Conservation (phyloP, 2,329 filamentous ascomycete species). For the Trichoderma koningiopsis region DNA sequence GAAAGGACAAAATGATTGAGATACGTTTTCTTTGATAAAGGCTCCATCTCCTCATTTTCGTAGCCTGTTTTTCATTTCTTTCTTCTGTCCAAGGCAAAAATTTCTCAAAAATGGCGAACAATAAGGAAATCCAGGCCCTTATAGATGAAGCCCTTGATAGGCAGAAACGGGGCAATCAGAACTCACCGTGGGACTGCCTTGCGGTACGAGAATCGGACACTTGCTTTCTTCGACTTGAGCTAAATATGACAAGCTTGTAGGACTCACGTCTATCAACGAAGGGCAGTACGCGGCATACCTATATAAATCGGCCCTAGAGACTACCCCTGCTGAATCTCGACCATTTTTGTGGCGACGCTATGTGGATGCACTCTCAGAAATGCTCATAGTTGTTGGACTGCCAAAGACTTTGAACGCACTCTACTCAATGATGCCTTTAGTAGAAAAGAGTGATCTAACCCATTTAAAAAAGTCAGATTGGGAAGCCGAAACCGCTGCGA, state of each 20-base stretch:
- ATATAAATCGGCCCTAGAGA: neutral
- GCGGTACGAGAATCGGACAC: neutral
- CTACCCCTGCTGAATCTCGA: neutral
- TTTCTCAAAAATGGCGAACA: neutral
- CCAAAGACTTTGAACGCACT: slow-evolving; percentile 9
- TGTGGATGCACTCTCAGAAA: slow-evolving; percentile 4
- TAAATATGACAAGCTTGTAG: slow-evolving; percentile 13
- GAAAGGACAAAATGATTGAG: neutral
- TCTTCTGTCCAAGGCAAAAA: neutral
- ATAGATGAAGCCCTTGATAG: neutral
- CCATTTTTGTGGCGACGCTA: slow-evolving; percentile 9
- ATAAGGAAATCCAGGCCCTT: neutral
- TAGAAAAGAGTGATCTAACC: neutral
- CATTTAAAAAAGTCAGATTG: neutral
- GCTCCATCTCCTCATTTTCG: neutral
- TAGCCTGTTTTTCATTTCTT: neutral
- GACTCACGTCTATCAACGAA: slow-evolving; percentile 6
- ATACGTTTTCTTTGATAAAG: neutral
- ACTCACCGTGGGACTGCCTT: slow-evolving; percentile 4
- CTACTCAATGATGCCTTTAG: neutral
- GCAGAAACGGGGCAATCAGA: neutral
- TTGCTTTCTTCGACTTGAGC: neutral
- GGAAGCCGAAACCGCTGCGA: slow-evolving; percentile 1
- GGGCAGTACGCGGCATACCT: slow-evolving; percentile 7
- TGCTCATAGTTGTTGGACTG: slow-evolving; percentile 17